phyloP scores from a whole-genome alignment of 345 rosid genomes.

The Citrus medica region DNA sequence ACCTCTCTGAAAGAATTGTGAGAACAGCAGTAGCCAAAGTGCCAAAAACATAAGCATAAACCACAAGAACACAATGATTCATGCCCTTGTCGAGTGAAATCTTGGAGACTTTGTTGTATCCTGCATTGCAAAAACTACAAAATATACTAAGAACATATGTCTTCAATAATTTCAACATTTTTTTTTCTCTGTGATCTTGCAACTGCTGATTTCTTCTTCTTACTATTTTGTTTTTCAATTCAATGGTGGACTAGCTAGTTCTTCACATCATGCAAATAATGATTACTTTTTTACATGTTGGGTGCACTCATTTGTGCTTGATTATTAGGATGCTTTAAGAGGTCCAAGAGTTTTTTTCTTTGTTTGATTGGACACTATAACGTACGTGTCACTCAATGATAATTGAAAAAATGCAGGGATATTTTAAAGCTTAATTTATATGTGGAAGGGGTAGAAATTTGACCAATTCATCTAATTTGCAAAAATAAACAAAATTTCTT shows the following conservation, averaged over 20 bases:
- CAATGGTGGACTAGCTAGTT: background rate
- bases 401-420: too few relatives aligned
- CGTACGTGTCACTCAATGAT: too few relatives aligned
- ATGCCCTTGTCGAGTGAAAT: constrained; percentile 1
- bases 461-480: too few relatives aligned
- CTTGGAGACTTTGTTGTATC: constrained; percentile 4
- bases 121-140: background rate
- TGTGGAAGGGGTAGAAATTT: too few relatives aligned
- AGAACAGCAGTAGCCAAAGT: constrained; percentile 1
- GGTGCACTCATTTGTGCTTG: background rate
- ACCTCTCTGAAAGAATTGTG: constrained; percentile 5
- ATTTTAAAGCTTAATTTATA: too few relatives aligned
- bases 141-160: background rate
- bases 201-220: background rate
- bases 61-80: background rate
- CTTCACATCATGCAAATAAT: background rate
- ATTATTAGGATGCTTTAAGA: background rate
- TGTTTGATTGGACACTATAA: too few relatives aligned
- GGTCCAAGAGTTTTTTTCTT: too few relatives aligned
- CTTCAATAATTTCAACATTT: background rate
- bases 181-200: background rate
- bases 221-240: too few relatives aligned
- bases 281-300: background rate
- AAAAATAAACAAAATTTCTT: too few relatives aligned
- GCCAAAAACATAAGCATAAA: background rate